phyloP scores from a whole-genome alignment of 2,329 filamentous ascomycete species.

The Xylariaceae sp. region DNA sequence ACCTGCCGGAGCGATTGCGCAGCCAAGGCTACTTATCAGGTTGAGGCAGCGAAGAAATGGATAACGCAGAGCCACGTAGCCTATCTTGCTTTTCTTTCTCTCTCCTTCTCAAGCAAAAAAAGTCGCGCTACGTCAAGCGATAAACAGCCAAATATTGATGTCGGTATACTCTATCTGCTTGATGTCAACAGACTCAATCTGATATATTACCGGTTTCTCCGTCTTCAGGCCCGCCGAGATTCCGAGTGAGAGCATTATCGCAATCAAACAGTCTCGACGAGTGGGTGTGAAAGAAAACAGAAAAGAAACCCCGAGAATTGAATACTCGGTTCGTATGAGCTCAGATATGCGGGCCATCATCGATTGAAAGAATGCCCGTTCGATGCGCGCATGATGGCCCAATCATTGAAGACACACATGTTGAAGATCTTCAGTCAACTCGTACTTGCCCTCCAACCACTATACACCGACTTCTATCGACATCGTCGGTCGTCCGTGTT shows the following conservation, averaged over 20 bases:
- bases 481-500: not conserved
- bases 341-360: not conserved
- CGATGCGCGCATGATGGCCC: slow-evolving; percentile 23
- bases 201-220: not conserved
- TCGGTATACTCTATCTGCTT: not conserved
- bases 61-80: not conserved
- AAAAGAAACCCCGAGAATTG: not conserved
- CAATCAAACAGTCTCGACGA: not conserved
- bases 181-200: not conserved
- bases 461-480: not conserved
- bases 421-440: slow-evolving; percentile 6
- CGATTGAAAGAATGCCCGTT: not conserved
- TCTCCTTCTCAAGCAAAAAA: not conserved
- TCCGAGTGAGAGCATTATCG: not conserved
- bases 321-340: not conserved
- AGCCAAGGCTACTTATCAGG: slow-evolving; percentile 30
- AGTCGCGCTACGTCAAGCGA: not conserved
- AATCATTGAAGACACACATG: slow-evolving; percentile 15
- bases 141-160: not conserved
- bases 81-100: not conserved
- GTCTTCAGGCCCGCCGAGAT: not conserved
- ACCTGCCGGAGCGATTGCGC: slow-evolving; percentile 29
- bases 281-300: not conserved
- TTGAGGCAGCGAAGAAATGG: slow-evolving; percentile 27
- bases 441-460: not conserved